These are phyloP conservation scores for Usnea hakonensis DNA, from an alignment of 495 filamentous ascomycete species.

Conservation along the genomic window DNA sequence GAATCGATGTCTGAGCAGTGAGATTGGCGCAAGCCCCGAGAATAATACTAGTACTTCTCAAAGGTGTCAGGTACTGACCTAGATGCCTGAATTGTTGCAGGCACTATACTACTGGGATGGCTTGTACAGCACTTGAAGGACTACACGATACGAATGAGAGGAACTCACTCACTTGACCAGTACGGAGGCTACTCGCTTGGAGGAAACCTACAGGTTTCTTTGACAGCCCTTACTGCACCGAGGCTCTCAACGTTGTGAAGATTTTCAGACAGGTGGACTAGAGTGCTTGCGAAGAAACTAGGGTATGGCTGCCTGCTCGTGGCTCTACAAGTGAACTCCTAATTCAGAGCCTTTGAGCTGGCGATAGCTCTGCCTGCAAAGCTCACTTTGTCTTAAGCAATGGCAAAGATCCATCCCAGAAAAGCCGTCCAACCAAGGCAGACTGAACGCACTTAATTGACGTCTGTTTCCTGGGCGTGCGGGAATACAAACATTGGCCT, in stretches of 20 bases:
- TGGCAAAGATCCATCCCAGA: background rate
- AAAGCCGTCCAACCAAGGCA: background rate
- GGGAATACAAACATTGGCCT: background rate
- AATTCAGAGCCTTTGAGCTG: background rate
- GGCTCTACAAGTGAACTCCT: background rate
- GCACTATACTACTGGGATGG: background rate
- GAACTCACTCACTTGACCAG: background rate
- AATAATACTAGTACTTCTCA: background rate
- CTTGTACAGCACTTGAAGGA: background rate
- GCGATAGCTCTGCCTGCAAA: background rate
- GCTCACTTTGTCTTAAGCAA: background rate
- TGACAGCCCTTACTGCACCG: background rate
- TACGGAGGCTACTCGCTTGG: background rate
- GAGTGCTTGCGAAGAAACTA: background rate
- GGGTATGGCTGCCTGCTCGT: background rate
- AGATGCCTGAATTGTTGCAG: background rate
- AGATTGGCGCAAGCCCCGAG: background rate
- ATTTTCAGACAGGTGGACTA: background rate
- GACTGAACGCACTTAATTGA: background rate
- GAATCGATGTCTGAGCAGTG: background rate
- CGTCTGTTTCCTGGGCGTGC: background rate
- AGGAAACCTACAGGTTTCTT: background rate
- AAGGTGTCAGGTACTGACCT: background rate
- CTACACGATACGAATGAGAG: background rate
- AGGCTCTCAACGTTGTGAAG: background rate